These are phyloP conservation scores for Microstroma glucosiphilum DNA, from an alignment of 1,284 basidiomycete species.

Conservation along the genomic window DNA sequence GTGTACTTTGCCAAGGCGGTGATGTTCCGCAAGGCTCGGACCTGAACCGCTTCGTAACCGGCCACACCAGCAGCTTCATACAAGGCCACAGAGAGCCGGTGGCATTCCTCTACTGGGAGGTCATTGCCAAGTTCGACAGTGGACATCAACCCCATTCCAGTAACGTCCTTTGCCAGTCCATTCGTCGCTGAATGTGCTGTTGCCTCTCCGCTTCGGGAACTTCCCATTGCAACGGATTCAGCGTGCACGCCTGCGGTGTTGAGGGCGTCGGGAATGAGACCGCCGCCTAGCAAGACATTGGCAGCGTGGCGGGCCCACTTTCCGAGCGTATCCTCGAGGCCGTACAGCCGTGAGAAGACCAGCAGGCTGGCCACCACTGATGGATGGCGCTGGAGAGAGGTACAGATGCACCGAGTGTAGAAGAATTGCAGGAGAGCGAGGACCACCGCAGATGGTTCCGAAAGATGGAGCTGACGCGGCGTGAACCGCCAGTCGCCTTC, in stretches of 20 bases:
- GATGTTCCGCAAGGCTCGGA: conserved; percentile 56
- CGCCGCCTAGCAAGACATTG: conserved; percentile 56
- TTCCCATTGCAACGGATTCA: not conserved
- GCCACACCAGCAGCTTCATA: conserved; percentile 90
- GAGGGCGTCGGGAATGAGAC: conserved; percentile 24
- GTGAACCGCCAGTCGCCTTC: conserved; percentile 53
- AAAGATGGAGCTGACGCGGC: conserved; percentile 69
- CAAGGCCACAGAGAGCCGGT: conserved; percentile 76
- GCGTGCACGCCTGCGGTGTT: not conserved
- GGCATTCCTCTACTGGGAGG: conserved; percentile 59
- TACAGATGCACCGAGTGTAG: conserved; percentile 76
- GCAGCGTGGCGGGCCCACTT: conserved; percentile 80
- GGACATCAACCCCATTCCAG: not conserved
- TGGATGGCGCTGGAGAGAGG: conserved; percentile 80
- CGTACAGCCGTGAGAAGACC: conserved; percentile 75
- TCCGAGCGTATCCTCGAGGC: conserved; percentile 64
- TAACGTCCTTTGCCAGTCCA: not conserved
- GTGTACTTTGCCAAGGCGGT: conserved; percentile 13
- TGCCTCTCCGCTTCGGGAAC: not conserved
- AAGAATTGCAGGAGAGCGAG: conserved; percentile 86
- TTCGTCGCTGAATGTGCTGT: not conserved
- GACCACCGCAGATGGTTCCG: conserved; percentile 81
- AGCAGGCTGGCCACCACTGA: conserved; percentile 80
- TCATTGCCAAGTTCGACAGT: not conserved
- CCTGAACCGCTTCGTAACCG: conserved; percentile 77